phyloP scores from a whole-genome alignment of 1,139 yeast genomes.

The Yamadazyma friedrichii region DNA sequence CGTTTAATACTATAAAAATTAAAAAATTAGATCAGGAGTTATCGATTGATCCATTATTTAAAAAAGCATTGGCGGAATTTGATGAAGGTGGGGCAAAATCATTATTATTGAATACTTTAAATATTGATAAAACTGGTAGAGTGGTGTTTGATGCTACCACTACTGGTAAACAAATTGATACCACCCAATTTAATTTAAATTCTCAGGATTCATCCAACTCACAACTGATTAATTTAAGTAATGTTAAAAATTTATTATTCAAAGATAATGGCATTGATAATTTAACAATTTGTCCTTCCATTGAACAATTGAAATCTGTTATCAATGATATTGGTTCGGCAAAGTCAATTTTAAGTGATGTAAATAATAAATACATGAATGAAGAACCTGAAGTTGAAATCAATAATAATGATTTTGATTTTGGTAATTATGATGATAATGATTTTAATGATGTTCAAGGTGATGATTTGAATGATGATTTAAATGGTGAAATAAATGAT shows the following conservation, averaged over 20 bases:
- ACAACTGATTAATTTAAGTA: slow-evolving; percentile 18
- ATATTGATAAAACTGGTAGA: slow-evolving; percentile 55
- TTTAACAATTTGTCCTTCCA: slow-evolving; percentile 60
- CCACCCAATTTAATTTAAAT: slow-evolving; percentile 12
- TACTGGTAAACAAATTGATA: slow-evolving; percentile 18
- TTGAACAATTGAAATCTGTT: slow-evolving; percentile 55
- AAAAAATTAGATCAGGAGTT: slow-evolving; percentile 76
- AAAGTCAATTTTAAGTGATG: slow-evolving; percentile 49
- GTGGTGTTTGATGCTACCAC: slow-evolving; percentile 63
- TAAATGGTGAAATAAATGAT: slow-evolving; percentile 26
- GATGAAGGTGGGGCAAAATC: slow-evolving; percentile 97
- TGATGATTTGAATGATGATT: background rate
- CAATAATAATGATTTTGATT: slow-evolving; percentile 21
- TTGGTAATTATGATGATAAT: slow-evolving; percentile 31
- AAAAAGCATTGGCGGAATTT: slow-evolving; percentile 85
- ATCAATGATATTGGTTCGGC: slow-evolving; percentile 59
- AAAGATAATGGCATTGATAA: slow-evolving; percentile 32
- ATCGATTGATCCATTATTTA: slow-evolving; percentile 83
- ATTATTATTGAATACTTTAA: slow-evolving; percentile 68
- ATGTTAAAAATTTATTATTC: slow-evolving; percentile 21
- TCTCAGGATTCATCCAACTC: slow-evolving; percentile 5
- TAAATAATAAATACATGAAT: slow-evolving; percentile 32
- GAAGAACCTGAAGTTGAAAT: slow-evolving; percentile 17
- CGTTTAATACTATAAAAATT: slow-evolving; percentile 60
- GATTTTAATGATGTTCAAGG: slow-evolving; percentile 25